Conservation (phyloP, 2,329 filamentous ascomycete genomes). For the Penicillium digitatum region DNA sequence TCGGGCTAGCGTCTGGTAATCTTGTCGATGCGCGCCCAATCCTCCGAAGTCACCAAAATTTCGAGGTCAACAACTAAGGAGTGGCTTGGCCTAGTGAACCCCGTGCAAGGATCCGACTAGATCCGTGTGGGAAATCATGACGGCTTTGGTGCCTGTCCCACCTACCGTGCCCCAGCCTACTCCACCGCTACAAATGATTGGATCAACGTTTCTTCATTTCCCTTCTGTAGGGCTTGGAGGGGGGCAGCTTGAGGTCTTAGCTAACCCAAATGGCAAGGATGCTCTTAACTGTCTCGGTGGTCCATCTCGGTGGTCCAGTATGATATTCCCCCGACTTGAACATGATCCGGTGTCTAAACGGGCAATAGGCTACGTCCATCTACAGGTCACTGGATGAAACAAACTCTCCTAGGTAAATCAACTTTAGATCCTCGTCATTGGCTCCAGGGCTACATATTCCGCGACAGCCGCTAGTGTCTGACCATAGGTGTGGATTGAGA, state of each 20-base stretch:
- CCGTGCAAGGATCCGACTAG: slow-evolving; percentile 27
- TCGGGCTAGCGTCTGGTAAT: slow-evolving; percentile 25
- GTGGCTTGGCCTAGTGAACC: slow-evolving; percentile 6
- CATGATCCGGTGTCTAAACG: not conserved
- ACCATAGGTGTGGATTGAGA: slow-evolving; percentile 4
- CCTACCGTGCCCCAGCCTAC: slow-evolving; percentile 21
- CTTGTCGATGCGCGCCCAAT: slow-evolving; percentile 23
- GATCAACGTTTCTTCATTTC: slow-evolving; percentile 11
- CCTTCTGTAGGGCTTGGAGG: not conserved
- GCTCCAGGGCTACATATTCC: not conserved
- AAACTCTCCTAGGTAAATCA: not conserved
- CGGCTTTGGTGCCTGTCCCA: slow-evolving; percentile 30
- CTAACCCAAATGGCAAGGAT: not conserved
- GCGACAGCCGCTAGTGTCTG: slow-evolving; percentile 6
- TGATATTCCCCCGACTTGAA: not conserved
- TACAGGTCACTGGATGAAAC: slow-evolving; percentile 1
- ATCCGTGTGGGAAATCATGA: slow-evolving; percentile 26
- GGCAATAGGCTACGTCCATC: not conserved
- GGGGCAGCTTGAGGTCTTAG: not conserved
- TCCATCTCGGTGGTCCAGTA: not conserved
- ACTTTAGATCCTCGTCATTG: slow-evolving; percentile 1
- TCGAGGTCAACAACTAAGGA: slow-evolving; percentile 5
- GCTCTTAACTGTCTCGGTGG: not conserved
- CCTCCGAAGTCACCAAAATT: slow-evolving; percentile 8
- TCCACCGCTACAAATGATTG: slow-evolving; percentile 21